Conservation (phyloP, 768 basidiomycete genomes). For the Suillus brevipes region DNA sequence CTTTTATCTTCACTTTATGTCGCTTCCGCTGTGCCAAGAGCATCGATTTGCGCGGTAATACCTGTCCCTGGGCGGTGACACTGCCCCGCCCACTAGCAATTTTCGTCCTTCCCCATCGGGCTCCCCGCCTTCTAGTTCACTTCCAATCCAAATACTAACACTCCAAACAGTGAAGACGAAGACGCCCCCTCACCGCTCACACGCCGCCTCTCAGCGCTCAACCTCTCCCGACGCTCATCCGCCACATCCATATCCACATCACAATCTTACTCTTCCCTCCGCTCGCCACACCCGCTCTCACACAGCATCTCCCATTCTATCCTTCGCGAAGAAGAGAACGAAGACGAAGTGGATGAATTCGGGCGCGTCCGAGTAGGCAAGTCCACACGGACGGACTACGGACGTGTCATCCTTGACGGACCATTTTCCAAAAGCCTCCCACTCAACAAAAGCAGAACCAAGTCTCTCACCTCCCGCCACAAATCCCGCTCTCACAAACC, state of each 20-base stretch:
- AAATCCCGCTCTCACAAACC: not conserved
- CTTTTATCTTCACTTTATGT: slow-evolving; percentile 11
- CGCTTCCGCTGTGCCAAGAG: slow-evolving; percentile 4
- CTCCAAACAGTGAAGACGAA: slow-evolving; percentile 60
- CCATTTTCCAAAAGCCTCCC: not conserved
- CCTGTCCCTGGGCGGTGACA: slow-evolving; percentile 2
- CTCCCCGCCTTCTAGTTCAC: not conserved
- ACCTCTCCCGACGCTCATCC: slow-evolving; percentile 48
- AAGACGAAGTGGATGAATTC: slow-evolving; percentile 24
- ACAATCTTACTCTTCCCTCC: slow-evolving; percentile 9
- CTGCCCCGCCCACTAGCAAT: not conserved
- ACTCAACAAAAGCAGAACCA: too few relatives aligned
- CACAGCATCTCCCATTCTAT: slow-evolving; percentile 31
- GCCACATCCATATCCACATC: slow-evolving; percentile 39
- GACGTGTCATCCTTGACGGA: not conserved
- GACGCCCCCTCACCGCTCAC: slow-evolving; percentile 70
- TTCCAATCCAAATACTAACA: not conserved
- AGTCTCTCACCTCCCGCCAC: not conserved
- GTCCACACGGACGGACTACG: not conserved
- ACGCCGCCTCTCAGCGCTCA: slow-evolving; percentile 57
- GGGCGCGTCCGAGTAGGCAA: slow-evolving; percentile 10
- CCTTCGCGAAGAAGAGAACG: slow-evolving; percentile 33
- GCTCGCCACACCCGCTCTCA: slow-evolving; percentile 20
- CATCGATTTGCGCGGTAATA: not conserved
- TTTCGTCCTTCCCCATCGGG: not conserved